Base-by-base conservation (phyloP, 768 basidiomycete species). In the Coprinopsis marcescibilis region DNA sequence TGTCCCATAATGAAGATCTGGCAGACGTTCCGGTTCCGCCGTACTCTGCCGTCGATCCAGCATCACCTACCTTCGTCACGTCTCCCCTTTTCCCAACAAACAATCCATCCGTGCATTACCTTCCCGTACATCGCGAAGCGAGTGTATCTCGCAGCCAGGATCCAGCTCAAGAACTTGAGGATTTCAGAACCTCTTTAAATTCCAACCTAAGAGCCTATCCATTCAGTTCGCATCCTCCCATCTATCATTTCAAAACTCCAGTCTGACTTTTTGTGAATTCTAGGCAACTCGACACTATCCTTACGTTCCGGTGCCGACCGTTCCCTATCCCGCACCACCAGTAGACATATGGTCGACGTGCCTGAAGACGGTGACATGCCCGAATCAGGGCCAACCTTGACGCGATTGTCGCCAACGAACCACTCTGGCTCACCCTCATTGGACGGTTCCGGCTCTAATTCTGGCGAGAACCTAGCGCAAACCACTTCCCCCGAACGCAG, bases 281-380 rank as follows among this genome's bases (percentile, higher is more conserved):
- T 25, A 19, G 17, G 36, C 11, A 12, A 40, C 12, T 49, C 46
- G 3, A 21, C 17, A 3, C 29, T 13, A 24, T 40, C 54, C 29
- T 6, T 56, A 39, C 26, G 29, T 29, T 30, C 53, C 15, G 48
- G 46, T 11, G 56, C 49, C 12, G 61, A 63, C 7, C 57, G 53
- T 19, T 68, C 63, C 10, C 58, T 65, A 10, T 75, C 76, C 10
- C 67, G 71, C 38, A 60, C 63, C 32, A 67, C 61, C 10, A 67
- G 70, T 15, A 24, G 10, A 8, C 12, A 11, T 48, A 60, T 72
- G 27, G 67, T 69, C n/a, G 68, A 66, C 35, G 60, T 65, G 13
- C 64, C 64, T 8, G 71, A 73, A 53, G 56, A 53, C 43, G 51
- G 12, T 27, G 17, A 21, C 37, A 35, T 23, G 19, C 25, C 48